Evolutionary conservation across 1,139 yeast species (phyloP).

Genomic region (Zygoascus sp.): DNA sequence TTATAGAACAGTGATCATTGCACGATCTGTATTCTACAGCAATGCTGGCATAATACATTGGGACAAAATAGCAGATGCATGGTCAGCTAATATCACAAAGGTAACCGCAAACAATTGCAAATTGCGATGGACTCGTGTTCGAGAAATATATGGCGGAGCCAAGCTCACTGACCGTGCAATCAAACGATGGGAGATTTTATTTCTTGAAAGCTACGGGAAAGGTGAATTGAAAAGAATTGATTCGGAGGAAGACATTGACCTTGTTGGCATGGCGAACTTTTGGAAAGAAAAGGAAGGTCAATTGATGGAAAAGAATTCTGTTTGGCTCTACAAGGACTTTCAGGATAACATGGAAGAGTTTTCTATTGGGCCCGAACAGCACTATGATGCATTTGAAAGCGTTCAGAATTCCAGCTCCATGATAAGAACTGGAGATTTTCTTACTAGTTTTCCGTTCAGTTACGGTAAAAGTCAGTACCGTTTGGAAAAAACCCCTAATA

Average conservation of each 20-base stretch:
- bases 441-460: constrained; percentile 22
- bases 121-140: constrained; percentile 58
- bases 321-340: constrained; percentile 36
- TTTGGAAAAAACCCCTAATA: constrained; percentile 24
- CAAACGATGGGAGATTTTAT: constrained; percentile 55
- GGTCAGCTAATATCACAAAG: constrained; percentile 40
- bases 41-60: constrained; percentile 49
- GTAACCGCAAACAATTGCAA: constrained; percentile 31
- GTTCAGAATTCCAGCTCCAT: constrained; percentile 26
- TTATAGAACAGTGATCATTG: constrained; percentile 59
- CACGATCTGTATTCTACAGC: constrained; percentile 48
- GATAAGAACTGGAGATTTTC: constrained; percentile 29
- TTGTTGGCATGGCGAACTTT: constrained; percentile 46
- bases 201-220: constrained; percentile 49
- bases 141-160: constrained; percentile 53
- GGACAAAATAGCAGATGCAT: constrained; percentile 47
- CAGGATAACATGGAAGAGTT: constrained; percentile 37
- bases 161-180: constrained; percentile 50
- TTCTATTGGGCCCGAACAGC: constrained; percentile 24
- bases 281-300: constrained; percentile 54
- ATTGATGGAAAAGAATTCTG: constrained; percentile 14
- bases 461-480: constrained; percentile 2
- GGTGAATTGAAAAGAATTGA: constrained; percentile 41
- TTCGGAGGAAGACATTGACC: constrained; percentile 48
- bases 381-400: constrained; percentile 21